Percentiles rank a stretch among this genome's conserved stretches.
phyloP scores from a whole-genome alignment of 345 rosid species.

The Citrus inodora region DNA sequence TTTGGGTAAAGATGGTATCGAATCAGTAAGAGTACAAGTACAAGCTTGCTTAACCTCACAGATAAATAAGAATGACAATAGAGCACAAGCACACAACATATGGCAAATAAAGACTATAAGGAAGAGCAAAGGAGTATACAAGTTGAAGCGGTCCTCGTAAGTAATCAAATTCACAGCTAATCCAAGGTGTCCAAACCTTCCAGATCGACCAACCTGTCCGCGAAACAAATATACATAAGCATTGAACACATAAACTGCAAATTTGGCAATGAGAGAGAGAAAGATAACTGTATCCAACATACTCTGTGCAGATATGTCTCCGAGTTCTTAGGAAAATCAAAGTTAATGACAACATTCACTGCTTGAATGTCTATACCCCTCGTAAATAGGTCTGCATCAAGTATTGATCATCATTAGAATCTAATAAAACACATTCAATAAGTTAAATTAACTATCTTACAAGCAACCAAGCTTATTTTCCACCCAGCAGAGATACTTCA shows the following conservation, averaged over 20 bases:
- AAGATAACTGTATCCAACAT: slow-evolving; percentile 19
- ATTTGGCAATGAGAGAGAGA: not conserved
- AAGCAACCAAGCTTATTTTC: not conserved
- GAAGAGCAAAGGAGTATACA: slow-evolving; percentile 41
- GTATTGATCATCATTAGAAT: slow-evolving; percentile 14
- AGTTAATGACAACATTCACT: slow-evolving; percentile 96
- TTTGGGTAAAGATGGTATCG: not conserved
- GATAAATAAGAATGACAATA: no score
- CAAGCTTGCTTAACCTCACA: not conserved
- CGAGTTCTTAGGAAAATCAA: slow-evolving; percentile 93
- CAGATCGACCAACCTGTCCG: slow-evolving; percentile 92
- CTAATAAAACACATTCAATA: slow-evolving; percentile 1
- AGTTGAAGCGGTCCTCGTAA: slow-evolving; percentile 97
- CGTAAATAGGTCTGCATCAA: slow-evolving; percentile 84
- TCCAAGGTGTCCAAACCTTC: slow-evolving; percentile 99
- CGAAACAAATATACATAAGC: not conserved
- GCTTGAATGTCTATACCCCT: slow-evolving; percentile 99
- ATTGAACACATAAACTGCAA: not conserved
- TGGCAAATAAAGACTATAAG: not conserved
- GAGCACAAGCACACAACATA: not conserved
- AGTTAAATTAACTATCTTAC: not conserved
- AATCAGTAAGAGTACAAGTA: not conserved
- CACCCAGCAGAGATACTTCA: not conserved
- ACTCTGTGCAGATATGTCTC: slow-evolving; percentile 99
- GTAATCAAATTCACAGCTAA: slow-evolving; percentile 98